These are phyloP conservation scores for Alternaria solani DNA, from an alignment of 2,329 filamentous ascomycete genomes.

Conservation along the genomic window DNA sequence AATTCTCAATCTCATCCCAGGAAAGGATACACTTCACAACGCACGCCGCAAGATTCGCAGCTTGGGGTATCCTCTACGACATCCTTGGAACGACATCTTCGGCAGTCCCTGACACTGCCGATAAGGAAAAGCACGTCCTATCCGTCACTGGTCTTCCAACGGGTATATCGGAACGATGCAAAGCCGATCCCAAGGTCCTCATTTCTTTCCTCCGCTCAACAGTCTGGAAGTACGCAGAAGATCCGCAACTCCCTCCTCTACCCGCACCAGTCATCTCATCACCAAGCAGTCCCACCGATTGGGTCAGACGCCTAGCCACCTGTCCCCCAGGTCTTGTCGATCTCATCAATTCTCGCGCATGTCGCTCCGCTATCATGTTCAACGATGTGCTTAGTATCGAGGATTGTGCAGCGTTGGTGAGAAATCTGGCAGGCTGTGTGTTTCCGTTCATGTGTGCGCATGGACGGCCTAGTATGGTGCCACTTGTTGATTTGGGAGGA, in stretches of 20 bases:
- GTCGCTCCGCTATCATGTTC: conserved; percentile 85
- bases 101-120: conserved; percentile 3
- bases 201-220: conserved; percentile 79
- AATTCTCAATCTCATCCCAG: conserved; percentile 68
- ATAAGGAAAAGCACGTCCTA: conserved; percentile 44
- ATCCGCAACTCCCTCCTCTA: conserved; percentile 5
- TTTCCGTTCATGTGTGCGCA: conserved; percentile 89
- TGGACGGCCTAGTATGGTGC: conserved; percentile 65
- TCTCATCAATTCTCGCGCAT: conserved; percentile 77
- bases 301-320: conserved; percentile 69
- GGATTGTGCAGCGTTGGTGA: conserved; percentile 68
- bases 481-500: conserved; percentile 46
- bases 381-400: conserved; percentile 70
- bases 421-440: conserved; percentile 65
- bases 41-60: conserved; percentile 65
- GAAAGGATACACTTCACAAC: conserved; percentile 68
- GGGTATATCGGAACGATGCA: conserved; percentile 78
- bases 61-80: conserved; percentile 79
- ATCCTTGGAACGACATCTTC: conserved; percentile 35
- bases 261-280: neutral
- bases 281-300: conserved; percentile 43
- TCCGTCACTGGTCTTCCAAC: conserved; percentile 70
- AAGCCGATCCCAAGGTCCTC: conserved; percentile 73
- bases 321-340: conserved; percentile 81
- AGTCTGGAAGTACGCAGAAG: conserved; percentile 66